Base-by-base conservation (phyloP, 169 alveolate species). In the Fabrea salina region DNA sequence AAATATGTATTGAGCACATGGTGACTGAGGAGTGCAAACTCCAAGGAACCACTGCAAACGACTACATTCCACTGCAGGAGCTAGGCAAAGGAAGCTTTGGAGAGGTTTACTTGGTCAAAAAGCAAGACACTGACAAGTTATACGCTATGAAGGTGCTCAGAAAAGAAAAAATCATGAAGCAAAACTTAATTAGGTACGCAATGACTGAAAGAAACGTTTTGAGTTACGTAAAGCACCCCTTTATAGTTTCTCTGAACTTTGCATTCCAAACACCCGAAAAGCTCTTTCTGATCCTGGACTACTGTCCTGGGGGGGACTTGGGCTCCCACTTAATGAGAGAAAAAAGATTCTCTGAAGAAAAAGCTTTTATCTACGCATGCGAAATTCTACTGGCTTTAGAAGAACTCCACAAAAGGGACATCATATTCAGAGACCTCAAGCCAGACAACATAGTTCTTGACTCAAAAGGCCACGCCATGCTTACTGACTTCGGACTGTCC, bases 91-190 rank as follows among this genome's bases (percentile, higher is more conserved):
- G 98, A 0, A 80, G 94, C 30, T 94, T 94, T 78, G 96, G 96
- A 0, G 95, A 91, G 77, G 98, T 94, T 0, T 94, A 88, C 76
- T 83, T 92, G 61, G 98, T 94, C 2, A 71, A 86, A 74, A 88
- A 88, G 81, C 82, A 74, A 74, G 81, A 80, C 49, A 76, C 78
- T 44, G 82, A 80, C n/a, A 67, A 82, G 37, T 72, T 79, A 3
- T 94, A 86, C 82, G 97, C 97, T 0, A 94, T 94, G 97, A 94
- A 94, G 66, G 91, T 91, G 1, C 83, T 94, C 47, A 72, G 86
- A 40, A 91, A 94, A 79, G 86, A 77, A 27, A 89, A 87, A 79
- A 86, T 90, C 5, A 68, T 90, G 78, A 77, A 66, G 35, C 91
- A 92, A 59, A 94, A 91, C 82, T 64, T 91, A 74, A 86, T 91